Conservation (phyloP, 2,329 filamentous ascomycete species). For the Fusarium gaditjirri region DNA sequence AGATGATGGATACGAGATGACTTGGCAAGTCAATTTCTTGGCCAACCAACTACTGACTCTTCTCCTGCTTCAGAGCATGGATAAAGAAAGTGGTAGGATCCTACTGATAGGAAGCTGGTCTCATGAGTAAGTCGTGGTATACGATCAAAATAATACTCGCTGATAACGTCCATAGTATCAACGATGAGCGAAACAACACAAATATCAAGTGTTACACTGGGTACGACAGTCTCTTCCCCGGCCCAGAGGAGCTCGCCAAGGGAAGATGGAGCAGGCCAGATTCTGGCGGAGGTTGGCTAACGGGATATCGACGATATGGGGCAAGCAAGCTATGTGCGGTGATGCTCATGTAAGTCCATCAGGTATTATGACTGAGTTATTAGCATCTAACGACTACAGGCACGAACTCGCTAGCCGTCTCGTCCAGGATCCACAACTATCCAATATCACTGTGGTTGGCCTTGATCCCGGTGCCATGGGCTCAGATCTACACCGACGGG, state of each 20-base stretch:
- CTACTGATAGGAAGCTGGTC: slow-evolving; percentile 48
- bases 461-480: slow-evolving; percentile 54
- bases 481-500: slow-evolving; percentile 46
- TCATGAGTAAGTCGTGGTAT: slow-evolving; percentile 47
- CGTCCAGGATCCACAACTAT: slow-evolving; percentile 47
- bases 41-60: slow-evolving; percentile 47
- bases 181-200: slow-evolving; percentile 44
- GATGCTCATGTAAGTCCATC: slow-evolving; percentile 48
- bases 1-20: slow-evolving; percentile 46
- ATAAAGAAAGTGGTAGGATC: slow-evolving; percentile 43
- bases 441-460: slow-evolving; percentile 50
- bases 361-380: background rate
- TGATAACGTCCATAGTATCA: slow-evolving; percentile 39
- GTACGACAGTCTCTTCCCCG: slow-evolving; percentile 45
- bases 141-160: background rate
- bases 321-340: slow-evolving; percentile 53
- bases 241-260: slow-evolving; percentile 47
- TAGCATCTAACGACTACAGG: slow-evolving; percentile 32
- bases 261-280: slow-evolving; percentile 49
- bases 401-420: slow-evolving; percentile 52
- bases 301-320: slow-evolving; percentile 51
- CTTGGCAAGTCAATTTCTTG: slow-evolving; percentile 50
- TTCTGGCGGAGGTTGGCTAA: slow-evolving; percentile 43
- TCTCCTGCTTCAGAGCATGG: slow-evolving; percentile 49
- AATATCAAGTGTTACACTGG: slow-evolving; percentile 38